Base-by-base conservation (phyloP, 371 early-diverging fungal genomes). In the Actinomucor elegans region DNA sequence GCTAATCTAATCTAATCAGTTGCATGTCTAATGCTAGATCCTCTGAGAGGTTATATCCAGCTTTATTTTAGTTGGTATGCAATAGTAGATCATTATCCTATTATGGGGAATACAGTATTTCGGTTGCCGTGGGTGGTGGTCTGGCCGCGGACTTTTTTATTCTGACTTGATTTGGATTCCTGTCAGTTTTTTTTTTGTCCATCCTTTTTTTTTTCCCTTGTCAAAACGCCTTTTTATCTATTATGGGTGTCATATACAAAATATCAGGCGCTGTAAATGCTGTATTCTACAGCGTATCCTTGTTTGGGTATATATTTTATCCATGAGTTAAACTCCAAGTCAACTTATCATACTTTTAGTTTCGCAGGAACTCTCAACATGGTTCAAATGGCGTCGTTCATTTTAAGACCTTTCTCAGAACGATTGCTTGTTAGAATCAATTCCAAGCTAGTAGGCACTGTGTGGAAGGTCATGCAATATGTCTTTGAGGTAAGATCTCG, bases 391-490 rank as follows among this genome's bases (percentile, higher is more conserved):
- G 66, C 70, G 32, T 83, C 85, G 2, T 58, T 86, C 34, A 52
- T 81, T 23, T 36, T 84, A 34, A 57, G 64, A 24, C 85, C 85
- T 2, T 79, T 83, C 49, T 81, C 84, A 28, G 69, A 72, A 43
- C 61, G 72, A 28, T 58, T 79, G 37, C 67, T 85, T 41, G 75
- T 77, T 41, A 67, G 67, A 24, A 77, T 85, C 47, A 88, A 88
- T 59, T 79, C 87, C 1, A 57, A 62, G 15, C 58, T 86, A 0
- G 79, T 80, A 14, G 83, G 81, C 2, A 66, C 65, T 20, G 73
- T 85, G 49, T 88, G 88, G 88, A 71, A 66, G 29, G 71, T 77
- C 23, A 86, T 88, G 87, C 87, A 87, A 73, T 68, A 62, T 53
- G 63, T 77, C 18, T 73, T 77, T 66, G 77, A 81, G 64, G 73